Percentiles rank a stretch among this genome's conserved stretches.
Evolutionary conservation across 2,329 filamentous ascomycete species (phyloP).

Genomic region (Epichloe sibirici): DNA sequence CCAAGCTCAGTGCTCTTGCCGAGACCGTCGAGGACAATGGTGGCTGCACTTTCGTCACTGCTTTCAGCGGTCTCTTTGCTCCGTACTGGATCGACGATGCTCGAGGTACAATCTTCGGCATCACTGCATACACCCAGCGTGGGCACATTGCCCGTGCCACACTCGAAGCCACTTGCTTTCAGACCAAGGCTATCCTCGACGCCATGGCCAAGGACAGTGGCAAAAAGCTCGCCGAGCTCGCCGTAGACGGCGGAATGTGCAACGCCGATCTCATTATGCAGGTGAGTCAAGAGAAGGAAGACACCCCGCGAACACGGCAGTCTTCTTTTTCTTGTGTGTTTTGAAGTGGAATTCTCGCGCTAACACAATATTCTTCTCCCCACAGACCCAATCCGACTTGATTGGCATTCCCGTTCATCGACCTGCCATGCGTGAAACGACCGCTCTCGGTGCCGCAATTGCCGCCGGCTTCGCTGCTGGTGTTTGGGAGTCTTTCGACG

Average conservation of each 20-base stretch:
- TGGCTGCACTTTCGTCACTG: constrained; percentile 66
- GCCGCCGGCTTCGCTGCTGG: constrained; percentile 67
- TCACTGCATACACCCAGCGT: constrained; percentile 63
- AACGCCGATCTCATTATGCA: constrained; percentile 73
- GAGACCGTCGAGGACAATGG: constrained; percentile 52
- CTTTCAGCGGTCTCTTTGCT: constrained; percentile 69
- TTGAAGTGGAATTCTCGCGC: not conserved
- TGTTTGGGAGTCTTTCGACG: constrained; percentile 62
- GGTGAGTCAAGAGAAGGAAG: constrained; percentile 18
- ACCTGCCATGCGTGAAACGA: constrained; percentile 74
- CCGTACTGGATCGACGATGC: constrained; percentile 82
- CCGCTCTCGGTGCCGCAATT: constrained; percentile 68
- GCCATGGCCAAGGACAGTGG: constrained; percentile 73
- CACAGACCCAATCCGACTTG: constrained; percentile 62
- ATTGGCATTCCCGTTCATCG: constrained; percentile 69
- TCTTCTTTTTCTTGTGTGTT: not conserved
- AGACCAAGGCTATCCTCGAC: constrained; percentile 70
- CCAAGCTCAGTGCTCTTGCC: constrained; percentile 32
- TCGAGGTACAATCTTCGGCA: constrained; percentile 66
- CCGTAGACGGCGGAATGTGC: constrained; percentile 75
- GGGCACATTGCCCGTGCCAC: constrained; percentile 72
- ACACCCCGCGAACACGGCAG: not conserved
- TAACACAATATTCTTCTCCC: not conserved
- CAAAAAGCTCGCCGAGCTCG: constrained; percentile 58
- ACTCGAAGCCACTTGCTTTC: constrained; percentile 70